Percentiles rank a stretch among this genome's conserved stretches.
These are phyloP conservation scores for Ascodesmis nigricans DNA, from an alignment of 495 filamentous ascomycete genomes.

Conservation along the genomic window DNA sequence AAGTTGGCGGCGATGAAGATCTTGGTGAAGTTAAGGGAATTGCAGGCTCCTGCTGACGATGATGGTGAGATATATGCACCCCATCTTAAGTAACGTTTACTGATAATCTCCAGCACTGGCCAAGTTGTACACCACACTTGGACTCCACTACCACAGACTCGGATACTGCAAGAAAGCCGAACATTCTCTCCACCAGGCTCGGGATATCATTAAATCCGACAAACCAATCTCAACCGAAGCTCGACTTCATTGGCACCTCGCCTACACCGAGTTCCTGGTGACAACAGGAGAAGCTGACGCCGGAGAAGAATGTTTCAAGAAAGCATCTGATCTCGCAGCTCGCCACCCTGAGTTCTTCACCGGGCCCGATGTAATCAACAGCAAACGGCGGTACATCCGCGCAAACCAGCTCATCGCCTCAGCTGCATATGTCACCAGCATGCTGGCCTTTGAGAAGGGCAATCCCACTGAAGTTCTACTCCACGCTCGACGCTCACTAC, in stretches of 20 bases:
- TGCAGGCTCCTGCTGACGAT: slow-evolving; percentile 29
- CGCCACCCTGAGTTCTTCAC: slow-evolving; percentile 20
- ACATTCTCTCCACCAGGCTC: slow-evolving; percentile 37
- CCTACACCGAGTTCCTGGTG: slow-evolving; percentile 51
- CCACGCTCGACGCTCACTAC: slow-evolving; percentile 18
- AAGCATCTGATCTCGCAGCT: slow-evolving; percentile 9
- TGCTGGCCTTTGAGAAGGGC: slow-evolving; percentile 21
- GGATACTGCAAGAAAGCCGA: slow-evolving; percentile 60
- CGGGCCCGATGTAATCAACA: no score
- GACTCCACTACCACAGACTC: slow-evolving; percentile 48
- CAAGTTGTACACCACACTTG: slow-evolving; percentile 35
- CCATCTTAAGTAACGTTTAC: slow-evolving; percentile 9
- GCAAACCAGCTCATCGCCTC: slow-evolving; percentile 26
- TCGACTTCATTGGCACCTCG: slow-evolving; percentile 39
- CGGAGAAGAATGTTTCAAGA: slow-evolving; percentile 25
- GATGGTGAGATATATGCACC: slow-evolving; percentile 23
- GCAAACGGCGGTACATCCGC: no score
- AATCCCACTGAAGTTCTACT: slow-evolving; percentile 17
- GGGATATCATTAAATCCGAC: slow-evolving; percentile 27
- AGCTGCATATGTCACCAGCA: slow-evolving; percentile 26
- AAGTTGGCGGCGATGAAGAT: slow-evolving; percentile 30
- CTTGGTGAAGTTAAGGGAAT: slow-evolving; percentile 29
- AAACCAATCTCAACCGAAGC: slow-evolving; percentile 21
- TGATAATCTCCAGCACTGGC: slow-evolving; percentile 27
- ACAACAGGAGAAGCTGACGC: slow-evolving; percentile 41